These are phyloP conservation scores for Ampelocalamus luodianensis DNA, from an alignment of 176 grass and related monocot species.

Conservation along the genomic window DNA sequence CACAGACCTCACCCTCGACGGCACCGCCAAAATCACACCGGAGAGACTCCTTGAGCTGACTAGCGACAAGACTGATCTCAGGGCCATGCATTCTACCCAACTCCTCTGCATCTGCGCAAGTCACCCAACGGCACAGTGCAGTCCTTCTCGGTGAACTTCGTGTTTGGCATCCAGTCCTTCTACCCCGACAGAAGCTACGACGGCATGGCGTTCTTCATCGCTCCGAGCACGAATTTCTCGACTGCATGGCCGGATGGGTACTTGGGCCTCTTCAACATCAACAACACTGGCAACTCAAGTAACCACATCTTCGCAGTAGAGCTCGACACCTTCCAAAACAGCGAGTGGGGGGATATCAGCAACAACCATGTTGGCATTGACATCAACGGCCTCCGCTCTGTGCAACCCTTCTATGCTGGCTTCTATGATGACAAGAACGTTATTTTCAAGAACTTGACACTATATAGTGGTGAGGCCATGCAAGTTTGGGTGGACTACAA, in stretches of 20 bases:
- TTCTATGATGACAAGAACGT: neutral
- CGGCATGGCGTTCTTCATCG: constrained; percentile 11
- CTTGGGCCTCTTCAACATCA: constrained; percentile 15
- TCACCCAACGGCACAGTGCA: neutral
- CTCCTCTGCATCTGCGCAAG: neutral
- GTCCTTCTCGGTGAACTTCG: constrained; percentile 5
- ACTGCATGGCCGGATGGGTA: neutral
- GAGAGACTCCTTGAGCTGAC: constrained; percentile 20
- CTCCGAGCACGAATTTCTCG: neutral
- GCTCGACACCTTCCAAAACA: constrained; percentile 19
- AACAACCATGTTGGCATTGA: neutral
- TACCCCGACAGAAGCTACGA: neutral
- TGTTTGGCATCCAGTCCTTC: constrained; percentile 1
- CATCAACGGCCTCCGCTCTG: neutral
- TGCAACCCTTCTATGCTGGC: neutral
- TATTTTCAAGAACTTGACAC: neutral
- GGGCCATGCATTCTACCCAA: constrained; percentile 23
- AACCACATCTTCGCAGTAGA: constrained; percentile 34
- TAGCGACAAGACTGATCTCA: neutral
- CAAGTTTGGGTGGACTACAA: constrained; percentile 23
- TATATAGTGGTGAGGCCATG: neutral
- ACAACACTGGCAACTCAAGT: neutral
- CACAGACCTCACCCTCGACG: neutral
- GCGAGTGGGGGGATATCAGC: neutral
- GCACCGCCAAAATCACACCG: neutral